Evolutionary conservation across 2,329 filamentous ascomycete genomes (phyloP), one percentile per base, ranked within the genome.

Genomic region (Diaporthe velutina): DNA sequence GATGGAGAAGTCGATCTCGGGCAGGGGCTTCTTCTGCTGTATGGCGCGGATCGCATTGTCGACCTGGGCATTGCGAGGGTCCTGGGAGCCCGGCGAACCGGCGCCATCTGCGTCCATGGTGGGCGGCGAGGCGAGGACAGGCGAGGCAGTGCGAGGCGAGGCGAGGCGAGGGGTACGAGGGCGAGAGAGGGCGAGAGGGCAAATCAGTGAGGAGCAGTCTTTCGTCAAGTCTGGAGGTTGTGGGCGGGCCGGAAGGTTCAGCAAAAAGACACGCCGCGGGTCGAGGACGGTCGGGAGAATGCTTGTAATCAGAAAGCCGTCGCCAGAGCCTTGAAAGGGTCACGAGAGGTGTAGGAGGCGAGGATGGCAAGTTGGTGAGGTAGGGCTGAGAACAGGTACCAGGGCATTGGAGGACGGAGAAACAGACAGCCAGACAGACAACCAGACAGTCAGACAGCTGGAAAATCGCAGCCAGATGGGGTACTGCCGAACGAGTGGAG

Each of bases 1-100:
- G 82, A 99, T 92, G 73, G 95, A 97, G 84, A 99, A 99, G 88
- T 99, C 97, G 82, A 99, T 98, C 89, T 98, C 96, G 74, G 97
- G 97, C 68, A 97, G 90, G 72, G 96, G 96, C 88, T 94, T 96
- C 93, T 98, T 98, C 81, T 98, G 92, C 84, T 93, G 92, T 82
- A 99, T 95, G 76, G 97, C 97, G 84, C 94, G 95, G 82, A 96
- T 93, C 80, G 95, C 94, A 91, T 95, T 96, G 87, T 98, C 95
- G 82, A 98, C 90, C 84, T 94, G 92, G 80, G 86, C 83, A 80
- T 84, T 89, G 83, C 87, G 88, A 81, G 85, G 86, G 66, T 88
- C 85, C 68, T 87, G 79, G 70, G 83, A 77, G 77, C 78, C 79
- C 77, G 82, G 80, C 79, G 85, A 83, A 79, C 80, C 77, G 74